Evolutionary conservation across 176 grass and related monocot genomes (phyloP), one percentile per base, ranked within the genome.

Genomic region (Tillandsia fasciculata): DNA sequence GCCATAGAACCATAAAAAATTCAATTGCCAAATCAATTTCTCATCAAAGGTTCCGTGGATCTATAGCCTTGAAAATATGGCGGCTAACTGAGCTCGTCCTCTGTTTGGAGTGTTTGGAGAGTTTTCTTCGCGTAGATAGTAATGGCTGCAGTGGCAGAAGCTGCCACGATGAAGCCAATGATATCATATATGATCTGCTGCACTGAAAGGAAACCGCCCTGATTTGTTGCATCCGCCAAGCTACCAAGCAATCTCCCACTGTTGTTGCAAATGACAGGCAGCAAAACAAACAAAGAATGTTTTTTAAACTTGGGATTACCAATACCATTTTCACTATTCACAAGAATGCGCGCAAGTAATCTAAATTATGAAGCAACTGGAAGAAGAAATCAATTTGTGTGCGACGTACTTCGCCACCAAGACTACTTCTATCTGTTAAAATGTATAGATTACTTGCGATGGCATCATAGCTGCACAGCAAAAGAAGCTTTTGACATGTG

Each of bases 91-190:
- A 86, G 75, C 65, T 94, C 90, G 18, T 99, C 90, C 63, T 99
- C 95, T 0, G 72, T 70, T 80, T 99, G 89, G 12, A 99, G 76
- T 33, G 79, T 92, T 76, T 94, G 90, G 51, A 99, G 87, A 7
- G 90, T 82, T 77, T 87, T 99, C 68, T 90, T 99, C 15, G 95
- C 95, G 52, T 99, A 94, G 71, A 99, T 86, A 57, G 95, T 99
- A 72, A 99, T 99, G 26, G 95, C 87, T 75, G 87, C 95, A 18
- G 95, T 99, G 51, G 95, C 88, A 78, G 84, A 74, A 61, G 85
- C 95, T 11, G 95, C 87, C 22, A 90, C 57, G 26, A 67, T 71
- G 80, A 99, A 99, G 15, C 95, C 95, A 9, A 99, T 76, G 70
- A 69, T 71, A 28, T 99, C 91, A 76, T 90, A 99, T 61, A 99